phyloP scores from a whole-genome alignment of 352 stramenopile species.

The Phytopythium helicoides region DNA sequence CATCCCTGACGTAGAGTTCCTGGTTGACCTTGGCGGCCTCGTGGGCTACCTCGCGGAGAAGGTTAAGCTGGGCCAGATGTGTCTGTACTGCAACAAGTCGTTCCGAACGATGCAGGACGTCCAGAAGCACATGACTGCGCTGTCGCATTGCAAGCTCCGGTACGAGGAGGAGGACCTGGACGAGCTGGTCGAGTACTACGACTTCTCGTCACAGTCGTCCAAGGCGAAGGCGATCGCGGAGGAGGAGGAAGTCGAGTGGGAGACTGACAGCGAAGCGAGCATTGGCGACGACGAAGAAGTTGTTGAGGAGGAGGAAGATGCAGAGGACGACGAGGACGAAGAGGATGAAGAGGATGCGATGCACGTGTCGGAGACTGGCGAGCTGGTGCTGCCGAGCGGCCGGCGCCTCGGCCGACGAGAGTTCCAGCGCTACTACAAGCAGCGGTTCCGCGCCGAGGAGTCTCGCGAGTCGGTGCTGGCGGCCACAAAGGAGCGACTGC shows the following conservation, averaged over 20 bases:
- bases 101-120: constrained; percentile 90
- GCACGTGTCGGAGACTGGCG: constrained; percentile 84
- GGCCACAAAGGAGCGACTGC: constrained; percentile 71
- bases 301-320: constrained; percentile 48
- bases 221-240: constrained; percentile 23
- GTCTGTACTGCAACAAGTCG: constrained; percentile 94
- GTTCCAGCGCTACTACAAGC: constrained; percentile 90
- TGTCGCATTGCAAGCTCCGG: constrained; percentile 89
- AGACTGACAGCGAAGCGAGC: constrained; percentile 79
- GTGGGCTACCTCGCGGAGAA: constrained; percentile 95
- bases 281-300: constrained; percentile 75
- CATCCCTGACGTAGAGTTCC: constrained; percentile 93
- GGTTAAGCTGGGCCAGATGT: constrained; percentile 93
- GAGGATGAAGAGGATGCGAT: constrained; percentile 51
- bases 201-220: constrained; percentile 77
- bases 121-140: constrained; percentile 94
- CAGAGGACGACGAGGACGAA: constrained; percentile 41
- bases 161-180: constrained; percentile 92
- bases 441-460: constrained; percentile 83
- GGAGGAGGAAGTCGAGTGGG: constrained; percentile 61
- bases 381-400: constrained; percentile 85
- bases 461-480: constrained; percentile 70
- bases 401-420: constrained; percentile 85
- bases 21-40: constrained; percentile 88
- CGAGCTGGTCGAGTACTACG: constrained; percentile 89